Conservation (phyloP, 2,329 filamentous ascomycete genomes). For the Cercospora beticola region DNA sequence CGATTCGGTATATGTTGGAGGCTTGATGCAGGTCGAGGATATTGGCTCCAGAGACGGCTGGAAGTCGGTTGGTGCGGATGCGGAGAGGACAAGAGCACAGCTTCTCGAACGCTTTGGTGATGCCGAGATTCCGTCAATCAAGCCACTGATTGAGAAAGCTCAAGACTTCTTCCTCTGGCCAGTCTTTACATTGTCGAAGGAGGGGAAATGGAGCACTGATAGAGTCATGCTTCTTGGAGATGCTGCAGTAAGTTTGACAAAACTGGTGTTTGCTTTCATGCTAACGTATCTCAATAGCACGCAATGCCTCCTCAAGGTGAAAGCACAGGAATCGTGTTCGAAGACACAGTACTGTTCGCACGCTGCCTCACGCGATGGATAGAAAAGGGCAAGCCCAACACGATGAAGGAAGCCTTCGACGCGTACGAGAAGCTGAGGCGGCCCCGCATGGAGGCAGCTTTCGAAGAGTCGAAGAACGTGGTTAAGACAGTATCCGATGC, state of each 20-base stretch:
- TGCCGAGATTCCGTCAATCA: conserved; percentile 41
- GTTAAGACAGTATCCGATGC: conserved; percentile 48
- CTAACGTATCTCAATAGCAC: conserved; percentile 33
- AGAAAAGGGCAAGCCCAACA: conserved; percentile 39
- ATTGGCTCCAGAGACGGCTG: conserved; percentile 47
- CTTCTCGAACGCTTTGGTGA: conserved; percentile 45
- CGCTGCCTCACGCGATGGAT: conserved; percentile 46
- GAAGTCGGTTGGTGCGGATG: conserved; percentile 47
- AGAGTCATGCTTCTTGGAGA: conserved; percentile 48
- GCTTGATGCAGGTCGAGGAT: conserved; percentile 47
- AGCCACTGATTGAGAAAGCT: conserved; percentile 43
- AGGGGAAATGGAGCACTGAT: conserved; percentile 48
- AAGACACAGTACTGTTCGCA: conserved; percentile 53
- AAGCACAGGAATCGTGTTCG: conserved; percentile 53
- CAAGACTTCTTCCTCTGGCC: conserved; percentile 49
- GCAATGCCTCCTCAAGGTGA: conserved; percentile 55
- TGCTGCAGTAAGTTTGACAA: conserved; percentile 39
- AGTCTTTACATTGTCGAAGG: conserved; percentile 47
- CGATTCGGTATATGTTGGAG: conserved; percentile 47
- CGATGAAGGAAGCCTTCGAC: conserved; percentile 48
- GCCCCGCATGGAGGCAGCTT: conserved; percentile 47
- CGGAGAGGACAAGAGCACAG: conserved; percentile 44
- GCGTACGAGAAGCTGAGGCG: conserved; percentile 50
- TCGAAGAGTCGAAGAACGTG: conserved; percentile 49
- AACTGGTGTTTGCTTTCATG: neutral